Evolutionary conservation across 208 protist genomes (phyloP), one percentile per base, ranked within the genome.

Genomic region (Trichomonas tenax): DNA sequence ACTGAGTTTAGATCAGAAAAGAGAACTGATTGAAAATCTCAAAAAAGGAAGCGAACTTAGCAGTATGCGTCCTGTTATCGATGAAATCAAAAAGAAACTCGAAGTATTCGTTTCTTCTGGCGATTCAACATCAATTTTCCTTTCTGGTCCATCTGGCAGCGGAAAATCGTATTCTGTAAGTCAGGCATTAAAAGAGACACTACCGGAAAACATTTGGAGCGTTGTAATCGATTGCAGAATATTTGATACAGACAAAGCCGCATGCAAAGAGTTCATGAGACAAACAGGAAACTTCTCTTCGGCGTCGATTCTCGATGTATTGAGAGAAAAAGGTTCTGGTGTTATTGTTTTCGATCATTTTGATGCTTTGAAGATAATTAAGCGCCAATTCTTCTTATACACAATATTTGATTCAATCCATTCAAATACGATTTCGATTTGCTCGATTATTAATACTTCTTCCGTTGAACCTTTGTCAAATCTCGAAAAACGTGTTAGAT

Each of bases 401-500:
- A 89, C 82, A 44, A n/a, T 89, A 14, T 89, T 89, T 31, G 82
- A 89, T 46, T 89, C 82, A 46, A 89, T 89, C 23, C 82, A 89
- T 31, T 21, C 82, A 89, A 46, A 89, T 40, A 44, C 82, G 15
- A 46, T 89, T 89, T 44, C 82, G 21, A n/a, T 89, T n/a, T 89
- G 82, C 17, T 23, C 36, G n/a, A 89, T 89, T 48, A n/a, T 89
- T 46, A 40, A 44, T 46, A 89, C 82, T 34, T 89, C 82, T n/a
- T 89, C 82, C n/a, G n/a, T 44, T 89, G 82, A 89, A 31, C 82
- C 82, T n/a, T 48, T 89, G 10, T 44, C 34, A 44, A 89, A 89
- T 89, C 82, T 89, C 41, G 82, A 89, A 89, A 89, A 89, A 89
- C 34, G 82, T 48, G 82, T 89, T 46, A 89, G 36, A 89, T 89